Conservation (phyloP, 768 basidiomycete species). For the Leucosporidium yakuticum region DNA sequence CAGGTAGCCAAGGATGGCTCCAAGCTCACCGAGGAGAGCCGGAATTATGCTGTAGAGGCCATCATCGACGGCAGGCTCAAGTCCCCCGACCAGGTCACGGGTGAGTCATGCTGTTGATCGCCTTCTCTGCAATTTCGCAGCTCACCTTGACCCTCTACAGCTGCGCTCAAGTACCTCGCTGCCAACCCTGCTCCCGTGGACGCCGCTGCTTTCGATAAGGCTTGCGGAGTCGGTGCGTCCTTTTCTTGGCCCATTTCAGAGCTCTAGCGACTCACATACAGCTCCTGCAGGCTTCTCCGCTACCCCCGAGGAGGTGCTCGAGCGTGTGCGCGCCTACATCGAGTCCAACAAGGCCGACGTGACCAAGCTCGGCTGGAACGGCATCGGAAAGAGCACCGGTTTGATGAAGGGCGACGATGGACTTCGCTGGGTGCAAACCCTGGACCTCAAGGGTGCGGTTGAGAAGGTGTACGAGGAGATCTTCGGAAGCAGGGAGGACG, state of each 20-base stretch:
- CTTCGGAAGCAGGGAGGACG: conserved; percentile 65
- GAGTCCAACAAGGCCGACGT: conserved; percentile 47
- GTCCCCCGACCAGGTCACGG: conserved; percentile 76
- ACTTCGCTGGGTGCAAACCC: conserved; percentile 73
- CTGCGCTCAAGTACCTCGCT: conserved; percentile 70
- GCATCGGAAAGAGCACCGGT: conserved; percentile 62
- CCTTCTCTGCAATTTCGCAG: neutral
- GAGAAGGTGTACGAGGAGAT: conserved; percentile 61
- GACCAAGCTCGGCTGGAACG: conserved; percentile 57
- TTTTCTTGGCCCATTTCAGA: neutral
- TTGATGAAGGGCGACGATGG: conserved; percentile 58
- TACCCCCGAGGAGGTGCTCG: conserved; percentile 58
- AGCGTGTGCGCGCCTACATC: conserved; percentile 57
- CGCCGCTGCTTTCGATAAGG: conserved; percentile 62
- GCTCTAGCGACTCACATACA: neutral
- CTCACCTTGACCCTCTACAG: conserved; percentile 44
- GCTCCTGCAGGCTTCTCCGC: conserved; percentile 66
- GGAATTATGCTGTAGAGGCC: conserved; percentile 58
- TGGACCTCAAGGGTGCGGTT: conserved; percentile 75
- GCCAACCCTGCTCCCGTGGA: conserved; percentile 58
- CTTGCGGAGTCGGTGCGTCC: conserved; percentile 78
- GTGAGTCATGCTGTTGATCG: conserved; percentile 48
- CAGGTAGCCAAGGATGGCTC: conserved; percentile 49
- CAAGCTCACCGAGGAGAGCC: conserved; percentile 52
- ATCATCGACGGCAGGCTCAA: conserved; percentile 70